phyloP scores from a whole-genome alignment of 768 basidiomycete species.

The Mycena pura region DNA sequence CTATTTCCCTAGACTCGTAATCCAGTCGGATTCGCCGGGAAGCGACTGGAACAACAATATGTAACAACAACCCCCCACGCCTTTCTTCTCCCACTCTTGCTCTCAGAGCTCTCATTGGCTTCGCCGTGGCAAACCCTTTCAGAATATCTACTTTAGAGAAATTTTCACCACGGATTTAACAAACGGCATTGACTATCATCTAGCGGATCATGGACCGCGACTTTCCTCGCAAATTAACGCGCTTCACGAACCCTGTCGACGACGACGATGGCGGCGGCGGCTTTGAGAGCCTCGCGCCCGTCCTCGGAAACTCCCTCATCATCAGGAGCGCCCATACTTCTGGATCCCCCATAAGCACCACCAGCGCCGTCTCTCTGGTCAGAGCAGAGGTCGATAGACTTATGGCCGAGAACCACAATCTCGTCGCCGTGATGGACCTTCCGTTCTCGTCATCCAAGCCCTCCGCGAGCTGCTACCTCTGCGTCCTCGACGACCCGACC shows the following conservation, averaged over 20 bases:
- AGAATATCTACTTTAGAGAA: no score
- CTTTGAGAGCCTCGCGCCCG: background rate
- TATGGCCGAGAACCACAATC: background rate
- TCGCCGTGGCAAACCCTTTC: no score
- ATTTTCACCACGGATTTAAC: no score
- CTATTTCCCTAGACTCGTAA: no score
- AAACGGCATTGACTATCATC: no score
- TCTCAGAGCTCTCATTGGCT: no score
- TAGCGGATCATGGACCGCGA: background rate
- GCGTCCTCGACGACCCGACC: background rate
- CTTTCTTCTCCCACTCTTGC: no score
- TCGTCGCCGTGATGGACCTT: background rate
- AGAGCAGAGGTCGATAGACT: background rate
- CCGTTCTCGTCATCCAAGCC: background rate
- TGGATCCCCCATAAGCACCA: background rate
- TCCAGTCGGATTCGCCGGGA: no score
- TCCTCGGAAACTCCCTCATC: conserved; percentile 3
- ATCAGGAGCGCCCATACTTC: background rate
- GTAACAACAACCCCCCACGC: no score
- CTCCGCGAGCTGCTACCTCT: background rate
- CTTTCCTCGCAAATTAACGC: background rate
- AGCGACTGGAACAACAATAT: no score
- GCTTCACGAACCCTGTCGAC: background rate
- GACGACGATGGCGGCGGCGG: background rate
- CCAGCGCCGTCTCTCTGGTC: background rate